Evolutionary conservation across 176 grass and related monocot species (phyloP), one percentile per base, ranked within the genome.

Genomic region (Zoysia japonica): DNA sequence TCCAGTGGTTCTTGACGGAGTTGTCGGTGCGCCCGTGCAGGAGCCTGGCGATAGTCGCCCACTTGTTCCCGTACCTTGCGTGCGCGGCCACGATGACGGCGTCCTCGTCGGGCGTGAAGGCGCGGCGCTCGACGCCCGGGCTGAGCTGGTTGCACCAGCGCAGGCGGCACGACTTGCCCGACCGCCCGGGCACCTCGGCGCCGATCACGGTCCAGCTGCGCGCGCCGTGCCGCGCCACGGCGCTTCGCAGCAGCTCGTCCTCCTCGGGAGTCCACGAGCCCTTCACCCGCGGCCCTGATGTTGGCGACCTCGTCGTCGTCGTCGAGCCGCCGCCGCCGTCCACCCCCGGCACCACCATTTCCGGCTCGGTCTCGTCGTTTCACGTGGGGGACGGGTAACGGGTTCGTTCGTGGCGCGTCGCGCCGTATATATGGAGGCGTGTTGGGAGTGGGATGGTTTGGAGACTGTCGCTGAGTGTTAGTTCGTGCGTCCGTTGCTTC

Each of bases 1-100:
- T 97, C 91, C 94, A 97, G 87, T 94, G 94, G 74, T 97, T 97
- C 87, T 97, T 97, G 87, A 97, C 89, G 53, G 94, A 85, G 85
- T 97, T 97, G 78, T 97, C 94, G 28, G 94, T 94, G 86, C 94
- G 94, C 5, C 94, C 94, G 3, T 73, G 64, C 28, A 97, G 89
- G 6, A 90, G 66, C 10, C 89, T 81, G 7, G 94, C 94, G 86
- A 97, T 97, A 63, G 91, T 94, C 46, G 94, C 94, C 94, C 94
- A 97, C 65, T 85, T 84, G 94, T 97, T 97, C 57, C 94, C 94
- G 71, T 82, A 80, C 62, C 72, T 49, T 11, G 60, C 66, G 86
- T 97, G 94, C 9, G 77, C 83, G 9, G 61, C 83, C 54, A 92
- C 70, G 73, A 97, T 97, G 67, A 88, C 7, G 6, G 52, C 77